Evolutionary conservation across 2,329 filamentous ascomycete genomes (phyloP).

Genomic region (Fusarium vanettenii): DNA sequence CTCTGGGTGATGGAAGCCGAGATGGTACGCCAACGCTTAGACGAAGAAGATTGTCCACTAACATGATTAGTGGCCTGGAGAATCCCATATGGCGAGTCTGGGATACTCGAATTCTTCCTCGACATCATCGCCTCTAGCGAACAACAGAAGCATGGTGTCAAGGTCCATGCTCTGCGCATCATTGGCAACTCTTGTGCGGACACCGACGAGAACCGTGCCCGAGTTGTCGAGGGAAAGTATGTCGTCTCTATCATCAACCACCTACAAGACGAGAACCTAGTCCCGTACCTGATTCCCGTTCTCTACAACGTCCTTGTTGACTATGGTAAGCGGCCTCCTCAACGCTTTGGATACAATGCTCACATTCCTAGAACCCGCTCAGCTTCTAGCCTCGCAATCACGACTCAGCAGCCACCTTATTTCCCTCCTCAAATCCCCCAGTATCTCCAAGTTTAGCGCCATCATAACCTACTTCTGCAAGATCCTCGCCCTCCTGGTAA

Average conservation of each 20-base stretch:
- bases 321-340: constrained; percentile 59
- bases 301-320: constrained; percentile 73
- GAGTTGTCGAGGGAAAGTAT: constrained; percentile 62
- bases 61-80: constrained; percentile 63
- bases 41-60: neutral
- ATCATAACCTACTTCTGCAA: constrained; percentile 67
- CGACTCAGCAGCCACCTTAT: constrained; percentile 62
- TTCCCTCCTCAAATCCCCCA: constrained; percentile 59
- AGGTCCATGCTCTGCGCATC: constrained; percentile 66
- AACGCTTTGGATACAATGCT: neutral
- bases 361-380: constrained; percentile 62
- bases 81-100: constrained; percentile 66
- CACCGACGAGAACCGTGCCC: constrained; percentile 70
- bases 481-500: constrained; percentile 64
- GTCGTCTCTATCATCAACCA: constrained; percentile 61
- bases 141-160: constrained; percentile 55
- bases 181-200: constrained; percentile 74
- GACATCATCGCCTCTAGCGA: constrained; percentile 53
- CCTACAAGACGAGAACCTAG: constrained; percentile 59
- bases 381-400: constrained; percentile 65
- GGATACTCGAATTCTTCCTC: constrained; percentile 68
- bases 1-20: constrained; percentile 66
- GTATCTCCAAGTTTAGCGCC: constrained; percentile 53
- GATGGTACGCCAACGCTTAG: constrained; percentile 52
- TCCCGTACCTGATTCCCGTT: constrained; percentile 67